Conservation (phyloP, 164 flowering plant genomes). For the Macadamia integrifolia region DNA sequence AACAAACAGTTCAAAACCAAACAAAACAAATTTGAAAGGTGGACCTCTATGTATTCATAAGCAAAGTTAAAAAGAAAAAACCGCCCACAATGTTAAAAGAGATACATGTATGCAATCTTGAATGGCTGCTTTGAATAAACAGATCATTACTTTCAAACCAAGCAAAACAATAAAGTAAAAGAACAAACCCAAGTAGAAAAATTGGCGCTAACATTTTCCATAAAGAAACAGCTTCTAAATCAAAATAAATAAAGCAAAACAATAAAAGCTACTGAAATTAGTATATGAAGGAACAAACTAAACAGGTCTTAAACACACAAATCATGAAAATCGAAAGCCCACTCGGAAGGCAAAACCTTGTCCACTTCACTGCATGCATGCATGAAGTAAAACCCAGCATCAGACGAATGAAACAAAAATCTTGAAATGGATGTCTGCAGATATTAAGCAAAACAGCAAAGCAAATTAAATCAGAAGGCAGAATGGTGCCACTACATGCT, state of each 20-base stretch:
- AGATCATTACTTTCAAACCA: neutral
- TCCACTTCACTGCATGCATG: slow-evolving; percentile 7
- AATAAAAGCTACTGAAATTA: no score
- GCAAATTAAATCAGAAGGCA: neutral
- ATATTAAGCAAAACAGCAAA: neutral
- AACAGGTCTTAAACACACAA: no score
- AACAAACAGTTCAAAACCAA: no score
- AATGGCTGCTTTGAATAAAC: neutral
- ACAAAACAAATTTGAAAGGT: no score
- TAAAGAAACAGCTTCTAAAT: neutral
- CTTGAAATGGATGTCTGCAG: neutral
- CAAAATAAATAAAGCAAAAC: neutral
- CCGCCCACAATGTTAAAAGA: no score
- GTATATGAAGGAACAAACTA: no score
- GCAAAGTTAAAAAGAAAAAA: no score
- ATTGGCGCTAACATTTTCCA: neutral
- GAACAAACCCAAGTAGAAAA: slow-evolving; percentile 1
- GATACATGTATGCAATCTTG: no score
- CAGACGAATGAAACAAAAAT: neutral
- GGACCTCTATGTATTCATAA: no score
- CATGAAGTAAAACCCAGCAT: neutral
- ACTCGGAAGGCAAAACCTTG: neutral
- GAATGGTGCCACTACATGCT: neutral
- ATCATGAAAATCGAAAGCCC: neutral
- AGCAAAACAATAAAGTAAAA: neutral